These are phyloP conservation scores for Cryphonectria parasitica DNA, from an alignment of 2,329 filamentous ascomycete genomes.

Conservation along the genomic window DNA sequence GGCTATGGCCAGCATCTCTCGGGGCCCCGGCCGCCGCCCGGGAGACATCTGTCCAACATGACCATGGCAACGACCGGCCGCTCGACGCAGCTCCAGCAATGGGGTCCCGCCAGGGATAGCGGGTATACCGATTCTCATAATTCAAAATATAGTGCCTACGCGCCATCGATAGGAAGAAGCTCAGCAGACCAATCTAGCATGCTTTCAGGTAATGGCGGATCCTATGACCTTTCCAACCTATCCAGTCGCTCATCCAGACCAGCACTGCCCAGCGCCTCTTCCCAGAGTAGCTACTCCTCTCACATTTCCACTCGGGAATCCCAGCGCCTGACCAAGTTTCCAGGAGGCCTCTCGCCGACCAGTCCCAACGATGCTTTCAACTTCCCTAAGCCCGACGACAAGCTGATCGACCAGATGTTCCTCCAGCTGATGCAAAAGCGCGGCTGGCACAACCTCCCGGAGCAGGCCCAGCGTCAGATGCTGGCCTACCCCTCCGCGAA, in stretches of 20 bases:
- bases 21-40: slow-evolving; percentile 62
- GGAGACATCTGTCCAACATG: slow-evolving; percentile 56
- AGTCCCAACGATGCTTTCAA: slow-evolving; percentile 55
- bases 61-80: slow-evolving; percentile 75
- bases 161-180: slow-evolving; percentile 61
- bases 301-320: slow-evolving; percentile 57
- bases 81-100: slow-evolving; percentile 77
- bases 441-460: slow-evolving; percentile 95
- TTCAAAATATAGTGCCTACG: slow-evolving; percentile 67
- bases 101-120: slow-evolving; percentile 66
- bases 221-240: slow-evolving; percentile 44
- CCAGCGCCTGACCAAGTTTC: slow-evolving; percentile 60
- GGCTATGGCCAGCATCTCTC: slow-evolving; percentile 60
- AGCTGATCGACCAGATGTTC: slow-evolving; percentile 88
- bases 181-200: slow-evolving; percentile 59
- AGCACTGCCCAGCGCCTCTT: slow-evolving; percentile 59
- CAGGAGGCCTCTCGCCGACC: slow-evolving; percentile 39
- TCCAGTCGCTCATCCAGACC: slow-evolving; percentile 53
- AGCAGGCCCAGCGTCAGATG: slow-evolving; percentile 95
- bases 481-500: slow-evolving; percentile 90
- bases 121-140: slow-evolving; percentile 55
- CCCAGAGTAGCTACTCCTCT: slow-evolving; percentile 58
- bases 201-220: slow-evolving; percentile 58
- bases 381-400: slow-evolving; percentile 75
- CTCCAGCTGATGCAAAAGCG: slow-evolving; percentile 94